phyloP scores from a whole-genome alignment of 176 grass and related monocot genomes.

The Oryza meridionalis region DNA sequence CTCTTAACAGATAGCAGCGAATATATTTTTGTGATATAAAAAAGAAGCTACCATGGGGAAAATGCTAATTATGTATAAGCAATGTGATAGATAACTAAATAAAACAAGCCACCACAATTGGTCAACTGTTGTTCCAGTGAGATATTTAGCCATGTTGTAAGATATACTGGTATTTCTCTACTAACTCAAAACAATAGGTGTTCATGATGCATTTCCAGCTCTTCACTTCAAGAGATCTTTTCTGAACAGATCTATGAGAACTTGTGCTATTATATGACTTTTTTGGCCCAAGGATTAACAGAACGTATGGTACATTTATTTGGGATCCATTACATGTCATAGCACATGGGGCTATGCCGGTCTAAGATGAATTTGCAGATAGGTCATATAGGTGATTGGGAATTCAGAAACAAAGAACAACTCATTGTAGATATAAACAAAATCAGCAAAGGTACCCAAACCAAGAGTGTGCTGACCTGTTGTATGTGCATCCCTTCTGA shows the following conservation, averaged over 20 bases:
- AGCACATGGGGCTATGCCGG: background rate
- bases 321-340: background rate
- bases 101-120: background rate
- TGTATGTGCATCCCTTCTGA: conserved; percentile 92
- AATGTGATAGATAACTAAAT: conserved; percentile 14
- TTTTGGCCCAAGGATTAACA: background rate
- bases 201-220: background rate
- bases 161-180: background rate
- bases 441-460: conserved; percentile 7
- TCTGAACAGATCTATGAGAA: background rate
- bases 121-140: background rate
- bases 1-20: background rate
- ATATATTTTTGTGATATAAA: background rate
- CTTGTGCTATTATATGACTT: background rate
- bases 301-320: background rate
- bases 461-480: conserved; percentile 60
- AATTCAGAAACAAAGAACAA: background rate
- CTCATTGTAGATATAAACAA: background rate
- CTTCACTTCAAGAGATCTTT: background rate
- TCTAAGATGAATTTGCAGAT: conserved; percentile 28
- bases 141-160: background rate
- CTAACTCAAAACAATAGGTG: background rate
- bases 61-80: background rate
- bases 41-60: conserved; percentile 1
- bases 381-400: background rate